A percentile compares a stretch with the other conserved stretches of the same genome.
Evolutionary conservation across 179 eudicot genomes (phyloP).

Genomic region (Silene coronaria): DNA sequence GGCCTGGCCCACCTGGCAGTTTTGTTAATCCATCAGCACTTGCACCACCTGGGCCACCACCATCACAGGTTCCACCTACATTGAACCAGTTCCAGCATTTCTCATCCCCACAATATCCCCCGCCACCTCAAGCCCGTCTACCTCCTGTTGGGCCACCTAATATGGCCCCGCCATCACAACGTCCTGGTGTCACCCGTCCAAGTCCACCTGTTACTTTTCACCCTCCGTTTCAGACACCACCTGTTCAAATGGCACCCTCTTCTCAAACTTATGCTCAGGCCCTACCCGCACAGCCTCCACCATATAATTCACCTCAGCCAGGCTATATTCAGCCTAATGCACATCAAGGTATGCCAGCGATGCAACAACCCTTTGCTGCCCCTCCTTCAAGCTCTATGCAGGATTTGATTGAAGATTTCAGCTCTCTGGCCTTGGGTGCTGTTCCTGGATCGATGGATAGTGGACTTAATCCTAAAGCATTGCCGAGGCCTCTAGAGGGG

Average conservation of each 20-base stretch:
- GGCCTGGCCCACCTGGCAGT: conserved; percentile 27
- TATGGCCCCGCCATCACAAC: conserved; percentile 31
- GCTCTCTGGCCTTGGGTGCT: conserved; percentile 64
- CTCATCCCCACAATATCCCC: conserved; percentile 51
- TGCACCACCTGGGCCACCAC: conserved; percentile 40
- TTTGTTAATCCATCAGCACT: conserved; percentile 30
- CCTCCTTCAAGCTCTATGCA: conserved; percentile 46
- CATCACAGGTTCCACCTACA: conserved; percentile 46
- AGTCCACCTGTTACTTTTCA: conserved; percentile 40
- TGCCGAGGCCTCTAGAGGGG: conserved; percentile 89
- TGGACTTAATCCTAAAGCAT: conserved; percentile 62
- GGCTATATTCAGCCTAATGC: conserved; percentile 48
- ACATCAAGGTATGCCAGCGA: conserved; percentile 33
- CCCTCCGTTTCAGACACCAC: conserved; percentile 45
- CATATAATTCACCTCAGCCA: conserved; percentile 34
- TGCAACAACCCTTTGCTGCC: conserved; percentile 50
- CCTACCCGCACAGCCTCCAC: conserved; percentile 26
- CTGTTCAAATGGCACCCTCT: conserved; percentile 46
- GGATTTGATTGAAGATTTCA: conserved; percentile 72
- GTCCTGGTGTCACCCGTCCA: conserved; percentile 37
- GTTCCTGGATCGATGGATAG: conserved; percentile 81
- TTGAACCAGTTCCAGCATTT: conserved; percentile 52
- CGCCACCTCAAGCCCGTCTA: conserved; percentile 37
- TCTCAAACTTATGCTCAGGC: conserved; percentile 48
- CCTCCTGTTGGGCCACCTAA: conserved; percentile 39